Evolutionary conservation across 192 early-diverging fungal species (phyloP).

Genomic region (Backusella parvicylindrica): DNA sequence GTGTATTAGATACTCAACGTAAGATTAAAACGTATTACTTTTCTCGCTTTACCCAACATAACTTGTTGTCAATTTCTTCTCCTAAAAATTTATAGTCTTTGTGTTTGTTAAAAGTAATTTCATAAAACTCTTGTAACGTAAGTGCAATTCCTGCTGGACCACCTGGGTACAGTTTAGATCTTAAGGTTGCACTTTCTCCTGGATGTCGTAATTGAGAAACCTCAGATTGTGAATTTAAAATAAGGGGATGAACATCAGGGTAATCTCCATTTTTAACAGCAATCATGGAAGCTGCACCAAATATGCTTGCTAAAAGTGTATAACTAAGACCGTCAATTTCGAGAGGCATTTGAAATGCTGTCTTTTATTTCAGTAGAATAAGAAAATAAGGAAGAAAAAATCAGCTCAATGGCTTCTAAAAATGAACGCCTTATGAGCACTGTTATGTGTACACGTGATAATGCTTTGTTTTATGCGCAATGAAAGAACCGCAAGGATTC

Average conservation of each 20-base stretch:
- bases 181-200: slow-evolving; percentile 48
- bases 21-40: neutral
- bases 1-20: neutral
- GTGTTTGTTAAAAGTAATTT: slow-evolving; percentile 21
- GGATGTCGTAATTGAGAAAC: slow-evolving; percentile 43
- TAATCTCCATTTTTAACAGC: slow-evolving; percentile 35
- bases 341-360: neutral
- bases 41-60: slow-evolving; percentile 29
- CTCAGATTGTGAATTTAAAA: slow-evolving; percentile 50
- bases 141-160: slow-evolving; percentile 35
- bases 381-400: neutral
- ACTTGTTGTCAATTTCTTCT: neutral
- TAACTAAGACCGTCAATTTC: slow-evolving; percentile 48
- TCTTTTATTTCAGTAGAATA: neutral
- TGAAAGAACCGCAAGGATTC: neutral
- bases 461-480: neutral
- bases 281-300: slow-evolving; percentile 34
- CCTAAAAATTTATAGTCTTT: neutral
- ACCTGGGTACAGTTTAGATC: slow-evolving; percentile 38
- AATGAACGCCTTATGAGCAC: neutral
- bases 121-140: slow-evolving; percentile 46
- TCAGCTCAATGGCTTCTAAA: neutral
- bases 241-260: slow-evolving; percentile 58
- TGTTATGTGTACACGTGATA: neutral
- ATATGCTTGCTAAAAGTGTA: slow-evolving; percentile 36